Evolutionary conservation across 345 rosid genomes (phyloP).

Genomic region (Populus davidiana): DNA sequence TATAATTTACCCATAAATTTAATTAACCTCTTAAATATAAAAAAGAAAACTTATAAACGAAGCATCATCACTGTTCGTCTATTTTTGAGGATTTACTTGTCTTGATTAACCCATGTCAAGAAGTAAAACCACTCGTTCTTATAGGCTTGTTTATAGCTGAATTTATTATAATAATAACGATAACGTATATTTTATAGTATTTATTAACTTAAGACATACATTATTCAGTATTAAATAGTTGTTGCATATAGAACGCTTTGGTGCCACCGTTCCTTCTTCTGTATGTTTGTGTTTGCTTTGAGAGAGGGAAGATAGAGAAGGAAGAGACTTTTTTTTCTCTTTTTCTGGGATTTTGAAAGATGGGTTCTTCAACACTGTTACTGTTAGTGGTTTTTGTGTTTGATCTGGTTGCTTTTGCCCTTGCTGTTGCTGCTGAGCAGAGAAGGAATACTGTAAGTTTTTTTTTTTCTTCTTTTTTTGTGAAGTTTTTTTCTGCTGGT

Average conservation of each 20-base stretch:
- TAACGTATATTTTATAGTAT: neutral
- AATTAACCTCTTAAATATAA: no score
- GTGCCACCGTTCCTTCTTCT: neutral
- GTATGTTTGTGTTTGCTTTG: neutral
- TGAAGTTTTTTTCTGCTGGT: neutral
- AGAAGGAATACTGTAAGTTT: slow-evolving; percentile 74
- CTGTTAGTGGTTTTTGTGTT: slow-evolving; percentile 59
- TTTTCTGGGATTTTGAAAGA: slow-evolving; percentile 24
- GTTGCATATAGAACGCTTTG: neutral
- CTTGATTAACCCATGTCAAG: neutral
- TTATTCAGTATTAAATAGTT: neutral
- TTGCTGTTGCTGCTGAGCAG: slow-evolving; percentile 96
- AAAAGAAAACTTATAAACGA: neutral
- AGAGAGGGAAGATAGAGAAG: neutral
- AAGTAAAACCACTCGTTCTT: slow-evolving; percentile 5
- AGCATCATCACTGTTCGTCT: neutral
- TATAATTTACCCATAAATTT: neutral
- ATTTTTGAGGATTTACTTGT: neutral
- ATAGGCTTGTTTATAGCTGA: neutral
- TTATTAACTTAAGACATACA: neutral
- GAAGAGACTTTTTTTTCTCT: neutral
- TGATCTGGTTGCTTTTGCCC: slow-evolving; percentile 82
- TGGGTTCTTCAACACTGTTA: slow-evolving; percentile 60
- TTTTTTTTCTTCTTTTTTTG: neutral
- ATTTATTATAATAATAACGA: neutral